Evolutionary conservation across 768 basidiomycete genomes (phyloP), one percentile per base, ranked within the genome.

Genomic region (Russula abietina): DNA sequence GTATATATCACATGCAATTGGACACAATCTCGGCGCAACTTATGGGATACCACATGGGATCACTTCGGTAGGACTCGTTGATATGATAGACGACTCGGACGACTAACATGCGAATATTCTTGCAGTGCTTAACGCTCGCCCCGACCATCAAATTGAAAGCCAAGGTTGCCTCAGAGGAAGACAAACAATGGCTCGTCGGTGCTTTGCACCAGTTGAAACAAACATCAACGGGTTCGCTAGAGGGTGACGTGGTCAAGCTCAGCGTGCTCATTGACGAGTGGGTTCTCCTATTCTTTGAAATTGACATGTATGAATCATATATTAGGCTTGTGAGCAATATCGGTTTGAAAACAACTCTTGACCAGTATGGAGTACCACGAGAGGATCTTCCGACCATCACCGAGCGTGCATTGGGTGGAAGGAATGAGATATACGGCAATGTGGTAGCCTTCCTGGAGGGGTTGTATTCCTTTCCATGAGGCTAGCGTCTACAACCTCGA

Each of bases 41-140:
- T 92, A 91, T 69, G 74, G 78, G 56, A 90, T 93, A 60, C 87
- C 89, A 24, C 89, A 93, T 71, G 90, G 90, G 10, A 87, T 90
- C 65, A 91, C 90, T 4, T 90, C 89, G n/a, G 88, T 88, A 65
- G 73, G 83, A 69, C 19, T 5, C 26, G 16, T 26, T 22, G 14
- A 39, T 7, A 12, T 46, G n/a, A 22, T 22, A 19, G 41, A 55
- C 8, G n/a, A n/a, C n/a, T n/a, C 58, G 5, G 28, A n/a, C 10
- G 4, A 48, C 28, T 30, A 39, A 38, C 49, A n/a, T 9, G 52
- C 43, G 4, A 48, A 4, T 10, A 36, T 12, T 16, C 49, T 57
- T 43, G 39, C 57, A 90, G 88, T 90, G 89, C 71, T 75, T 89
- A 57, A 90, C 88, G 7, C 79, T 91, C 24, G 80, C 83, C 4